These are phyloP conservation scores for Stagonosporopsis chrysanthemi DNA, from an alignment of 2,329 filamentous ascomycete species.

Conservation along the genomic window DNA sequence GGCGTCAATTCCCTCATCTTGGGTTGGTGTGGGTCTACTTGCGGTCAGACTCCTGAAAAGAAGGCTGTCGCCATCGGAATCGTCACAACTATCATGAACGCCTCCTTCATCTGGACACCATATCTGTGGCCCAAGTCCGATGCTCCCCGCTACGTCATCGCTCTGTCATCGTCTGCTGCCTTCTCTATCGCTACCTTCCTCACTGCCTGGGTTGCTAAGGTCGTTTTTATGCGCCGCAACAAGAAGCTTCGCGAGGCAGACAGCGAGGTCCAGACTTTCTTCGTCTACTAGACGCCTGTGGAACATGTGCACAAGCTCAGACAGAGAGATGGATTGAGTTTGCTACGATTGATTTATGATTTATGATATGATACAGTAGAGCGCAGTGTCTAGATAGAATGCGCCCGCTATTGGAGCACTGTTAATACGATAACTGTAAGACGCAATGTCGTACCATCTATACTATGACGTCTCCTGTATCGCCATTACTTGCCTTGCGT, in stretches of 20 bases:
- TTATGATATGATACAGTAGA: slow-evolving; percentile 5
- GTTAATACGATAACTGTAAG: slow-evolving; percentile 2
- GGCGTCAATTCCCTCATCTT: slow-evolving; percentile 54
- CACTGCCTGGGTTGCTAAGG: slow-evolving; percentile 43
- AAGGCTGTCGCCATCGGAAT: slow-evolving; percentile 55
- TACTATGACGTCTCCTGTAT: not conserved
- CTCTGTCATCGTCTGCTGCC: slow-evolving; percentile 41
- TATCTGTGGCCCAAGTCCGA: slow-evolving; percentile 47
- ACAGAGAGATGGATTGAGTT: not conserved
- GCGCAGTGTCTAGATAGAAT: not conserved
- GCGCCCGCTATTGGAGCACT: not conserved
- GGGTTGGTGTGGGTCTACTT: slow-evolving; percentile 54
- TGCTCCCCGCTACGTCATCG: slow-evolving; percentile 41
- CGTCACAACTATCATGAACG: slow-evolving; percentile 55
- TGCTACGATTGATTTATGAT: slow-evolving; percentile 3
- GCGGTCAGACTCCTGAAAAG: slow-evolving; percentile 57
- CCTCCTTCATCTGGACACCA: slow-evolving; percentile 52
- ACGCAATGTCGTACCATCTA: not conserved
- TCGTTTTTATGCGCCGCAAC: slow-evolving; percentile 42
- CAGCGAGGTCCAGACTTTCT: slow-evolving; percentile 38
- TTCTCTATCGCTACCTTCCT: slow-evolving; percentile 43
- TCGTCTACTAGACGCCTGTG: slow-evolving; percentile 37
- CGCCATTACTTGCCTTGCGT: not conserved
- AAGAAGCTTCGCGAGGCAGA: slow-evolving; percentile 40
- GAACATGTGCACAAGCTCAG: not conserved